Evolutionary conservation across 805 yeast genomes (phyloP).

Genomic region (Priceomyces melissophilus): DNA sequence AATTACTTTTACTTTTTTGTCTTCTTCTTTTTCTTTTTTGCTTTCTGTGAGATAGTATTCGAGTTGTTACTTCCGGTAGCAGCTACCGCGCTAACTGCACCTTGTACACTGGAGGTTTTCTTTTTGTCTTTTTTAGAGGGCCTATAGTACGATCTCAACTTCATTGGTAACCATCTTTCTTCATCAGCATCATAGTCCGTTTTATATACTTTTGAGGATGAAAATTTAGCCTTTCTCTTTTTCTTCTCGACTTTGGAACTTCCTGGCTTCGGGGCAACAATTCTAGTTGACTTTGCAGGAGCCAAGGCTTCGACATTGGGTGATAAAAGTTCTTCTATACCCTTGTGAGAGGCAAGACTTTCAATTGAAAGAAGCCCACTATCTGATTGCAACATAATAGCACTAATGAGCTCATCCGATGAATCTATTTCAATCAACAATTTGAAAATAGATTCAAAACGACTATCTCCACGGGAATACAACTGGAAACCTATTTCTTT

Average conservation of each 20-base stretch:
- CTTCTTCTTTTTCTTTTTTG: conserved; percentile 25
- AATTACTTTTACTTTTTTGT: conserved; percentile 20
- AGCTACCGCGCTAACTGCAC: conserved; percentile 17
- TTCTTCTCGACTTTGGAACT: conserved; percentile 21
- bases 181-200: conserved; percentile 26
- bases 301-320: conserved; percentile 25
- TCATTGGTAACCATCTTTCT: conserved; percentile 91
- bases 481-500: conserved; percentile 30
- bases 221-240: conserved; percentile 23
- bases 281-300: conserved; percentile 10
- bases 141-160: conserved; percentile 78
- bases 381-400: conserved; percentile 17
- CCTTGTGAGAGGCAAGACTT: conserved; percentile 16
- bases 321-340: conserved; percentile 31
- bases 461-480: conserved; percentile 14
- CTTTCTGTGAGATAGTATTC: conserved; percentile 6
- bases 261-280: conserved; percentile 2
- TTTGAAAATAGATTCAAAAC: conserved; percentile 17
- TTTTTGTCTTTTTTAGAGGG: conserved; percentile 63
- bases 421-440: conserved; percentile 16
- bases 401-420: conserved; percentile 22
- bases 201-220: conserved; percentile 24
- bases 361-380: conserved; percentile 21
- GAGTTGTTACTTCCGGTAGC: conserved; percentile 6
- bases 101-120: conserved; percentile 24